These are phyloP conservation scores for Breviolum minutum DNA, from an alignment of 73 alveolate species.

Conservation along the genomic window DNA sequence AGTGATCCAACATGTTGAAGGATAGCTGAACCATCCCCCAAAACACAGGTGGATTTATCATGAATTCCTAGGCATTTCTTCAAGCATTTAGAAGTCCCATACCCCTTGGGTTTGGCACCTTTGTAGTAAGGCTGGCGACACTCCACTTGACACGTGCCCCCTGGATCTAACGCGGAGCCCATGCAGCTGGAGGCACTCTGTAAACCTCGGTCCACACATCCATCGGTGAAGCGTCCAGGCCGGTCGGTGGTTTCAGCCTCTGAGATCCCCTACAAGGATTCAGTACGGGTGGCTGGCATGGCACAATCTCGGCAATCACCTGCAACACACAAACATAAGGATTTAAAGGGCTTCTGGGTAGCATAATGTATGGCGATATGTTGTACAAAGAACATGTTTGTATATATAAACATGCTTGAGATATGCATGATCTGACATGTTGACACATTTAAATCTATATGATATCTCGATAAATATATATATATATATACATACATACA, in stretches of 20 bases:
- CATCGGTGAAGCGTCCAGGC: neutral
- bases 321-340: neutral
- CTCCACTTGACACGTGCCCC: constrained; percentile 52
- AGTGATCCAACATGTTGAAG: too few relatives aligned
- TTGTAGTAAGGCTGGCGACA: constrained; percentile 54
- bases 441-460: too few relatives aligned
- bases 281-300: constrained; percentile 84
- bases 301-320: constrained; percentile 85
- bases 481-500: too few relatives aligned
- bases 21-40: too few relatives aligned
- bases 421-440: too few relatives aligned
- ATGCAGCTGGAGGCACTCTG: constrained; percentile 43
- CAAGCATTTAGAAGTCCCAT: neutral
- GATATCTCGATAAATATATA: too few relatives aligned
- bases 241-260: neutral
- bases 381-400: neutral
- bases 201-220: constrained; percentile 20
- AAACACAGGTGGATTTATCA: too few relatives aligned
- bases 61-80: neutral
- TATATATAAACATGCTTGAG: neutral
- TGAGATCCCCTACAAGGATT: constrained; percentile 37
- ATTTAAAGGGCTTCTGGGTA: neutral
- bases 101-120: neutral
- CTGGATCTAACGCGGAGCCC: constrained; percentile 46
- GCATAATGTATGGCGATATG: neutral